Conservation (phyloP, 495 filamentous ascomycete genomes). For the Talaromyces thailandensis region DNA sequence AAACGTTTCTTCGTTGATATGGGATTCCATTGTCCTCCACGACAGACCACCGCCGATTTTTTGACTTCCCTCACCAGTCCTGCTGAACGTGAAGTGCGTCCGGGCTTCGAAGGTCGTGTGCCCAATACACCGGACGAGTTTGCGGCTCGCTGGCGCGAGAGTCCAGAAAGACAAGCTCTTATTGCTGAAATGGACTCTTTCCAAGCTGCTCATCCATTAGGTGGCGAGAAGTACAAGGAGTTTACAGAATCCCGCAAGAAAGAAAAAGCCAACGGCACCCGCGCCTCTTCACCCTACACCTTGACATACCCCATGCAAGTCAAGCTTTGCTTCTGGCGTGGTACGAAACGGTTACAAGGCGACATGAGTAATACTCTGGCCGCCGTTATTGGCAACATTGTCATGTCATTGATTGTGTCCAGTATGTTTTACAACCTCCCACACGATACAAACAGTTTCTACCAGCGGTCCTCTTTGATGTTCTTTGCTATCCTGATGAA, state of each 20-base stretch:
- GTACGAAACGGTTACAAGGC: conserved; percentile 52
- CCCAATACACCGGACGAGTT: conserved; percentile 70
- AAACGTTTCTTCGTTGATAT: conserved; percentile 57
- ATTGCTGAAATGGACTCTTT: conserved; percentile 46
- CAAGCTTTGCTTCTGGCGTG: conserved; percentile 40
- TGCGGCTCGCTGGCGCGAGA: conserved; percentile 51
- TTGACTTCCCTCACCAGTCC: conserved; percentile 67
- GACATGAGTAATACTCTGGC: conserved; percentile 70
- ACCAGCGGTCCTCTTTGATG: conserved; percentile 70
- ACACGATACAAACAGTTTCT: conserved; percentile 62
- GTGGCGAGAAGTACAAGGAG: conserved; percentile 27
- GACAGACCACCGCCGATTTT: conserved; percentile 67
- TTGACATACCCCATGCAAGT: conserved; percentile 38
- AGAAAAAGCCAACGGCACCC: conserved; percentile 34
- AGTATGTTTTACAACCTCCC: conserved; percentile 80
- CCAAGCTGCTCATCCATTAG: conserved; percentile 33
- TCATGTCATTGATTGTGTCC: conserved; percentile 78
- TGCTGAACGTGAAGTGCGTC: conserved; percentile 52
- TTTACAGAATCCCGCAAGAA: conserved; percentile 33
- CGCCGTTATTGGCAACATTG: conserved; percentile 67
- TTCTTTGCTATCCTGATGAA: conserved; percentile 93
- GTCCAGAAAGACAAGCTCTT: conserved; percentile 39
- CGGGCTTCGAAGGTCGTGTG: conserved; percentile 54
- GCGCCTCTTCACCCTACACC: conserved; percentile 37
- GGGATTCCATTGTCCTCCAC: conserved; percentile 53